Base-by-base conservation (phyloP, 2,329 filamentous ascomycete genomes). In the Pseudovirgaria hyperparasitica region DNA sequence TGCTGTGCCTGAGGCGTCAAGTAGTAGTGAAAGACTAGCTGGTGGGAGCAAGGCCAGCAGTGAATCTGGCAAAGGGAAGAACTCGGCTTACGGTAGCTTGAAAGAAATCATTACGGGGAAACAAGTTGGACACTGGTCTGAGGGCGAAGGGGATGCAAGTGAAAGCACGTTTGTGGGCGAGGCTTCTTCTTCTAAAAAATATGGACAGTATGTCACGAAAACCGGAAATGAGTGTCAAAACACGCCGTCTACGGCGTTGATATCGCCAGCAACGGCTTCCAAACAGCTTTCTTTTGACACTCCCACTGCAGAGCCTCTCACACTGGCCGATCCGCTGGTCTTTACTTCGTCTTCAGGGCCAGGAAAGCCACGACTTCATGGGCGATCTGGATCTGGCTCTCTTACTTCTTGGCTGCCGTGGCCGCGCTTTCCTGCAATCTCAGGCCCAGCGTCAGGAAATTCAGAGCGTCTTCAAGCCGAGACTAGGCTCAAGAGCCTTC, bases 1-100 rank as follows among this genome's bases (percentile, higher is more conserved):
- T 28, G 55, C 54, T 18, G 60, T 64, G 23, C 58, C 60, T 6
- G 60, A 64, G 43, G 58, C 50, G 5, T 61, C 57, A 38, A 60
- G 57, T 25, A 57, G 56, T n/a, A 61, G 57, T 32, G 54, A 57
- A 37, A 39, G 47, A 22, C 28, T 57, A 11, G 49, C 50, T 9
- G 45, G 48, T 22, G 50, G 50, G 22, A 38, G 35, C 14, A 41
- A 28, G 26, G 35, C 29, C 5, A 32, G 31, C 16, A 16, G 19
- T 12, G 19, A 20, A 34, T 18, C 50, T 40, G 29, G 14, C 7
- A 24, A 50, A 44, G 33, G 35, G 48, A 20, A 51, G 46, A 46
- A 45, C 22, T 54, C 49, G 6, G 50, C 50, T 14, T 54, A 54
- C 27, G 49, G 50, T 14, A 52, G 50, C 28, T 26, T 54, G 33